Evolutionary conservation across 78 protist species (phyloP).

Genomic region (Pigoraptor vietnamica): DNA sequence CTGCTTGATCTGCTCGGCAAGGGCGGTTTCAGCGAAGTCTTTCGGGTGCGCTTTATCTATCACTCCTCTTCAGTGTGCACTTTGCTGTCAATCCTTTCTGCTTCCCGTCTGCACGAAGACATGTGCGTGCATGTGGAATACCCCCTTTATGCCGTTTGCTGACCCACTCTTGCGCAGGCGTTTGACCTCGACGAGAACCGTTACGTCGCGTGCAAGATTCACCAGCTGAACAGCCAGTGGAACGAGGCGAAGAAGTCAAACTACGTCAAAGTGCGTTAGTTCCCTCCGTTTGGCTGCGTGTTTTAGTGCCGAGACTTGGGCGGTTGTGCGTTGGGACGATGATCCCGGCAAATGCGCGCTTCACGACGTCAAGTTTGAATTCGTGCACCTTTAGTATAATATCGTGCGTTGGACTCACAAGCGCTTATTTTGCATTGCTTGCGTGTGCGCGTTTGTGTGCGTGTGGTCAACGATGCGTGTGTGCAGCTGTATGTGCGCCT

Average conservation of each 20-base stretch:
- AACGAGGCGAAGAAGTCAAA: constrained; percentile 30
- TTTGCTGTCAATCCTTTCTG: no score
- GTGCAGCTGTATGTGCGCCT: no score
- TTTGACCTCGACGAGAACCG: constrained; percentile 46
- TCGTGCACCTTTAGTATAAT: no score
- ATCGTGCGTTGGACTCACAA: no score
- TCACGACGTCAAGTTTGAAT: no score
- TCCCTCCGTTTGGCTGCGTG: no score
- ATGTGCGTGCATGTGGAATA: not conserved
- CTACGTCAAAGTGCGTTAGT: constrained; percentile 21
- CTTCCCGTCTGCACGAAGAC: no score
- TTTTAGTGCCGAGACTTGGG: no score
- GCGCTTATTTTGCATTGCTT: not conserved
- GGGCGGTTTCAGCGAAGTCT: constrained; percentile 87
- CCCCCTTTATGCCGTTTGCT: not conserved
- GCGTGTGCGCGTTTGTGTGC: no score
- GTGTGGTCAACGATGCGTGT: not conserved
- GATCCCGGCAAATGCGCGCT: no score
- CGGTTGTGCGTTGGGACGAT: not conserved
- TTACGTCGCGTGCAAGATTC: constrained; percentile 87
- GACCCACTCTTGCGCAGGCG: constrained; percentile 26
- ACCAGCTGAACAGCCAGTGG: constrained; percentile 73
- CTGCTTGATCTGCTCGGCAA: constrained; percentile 62
- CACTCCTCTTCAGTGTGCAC: no score
- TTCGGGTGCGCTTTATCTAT: constrained; percentile 18